These are phyloP conservation scores for Aspergillus ustus DNA, from an alignment of 2,329 filamentous ascomycete species.

Conservation along the genomic window DNA sequence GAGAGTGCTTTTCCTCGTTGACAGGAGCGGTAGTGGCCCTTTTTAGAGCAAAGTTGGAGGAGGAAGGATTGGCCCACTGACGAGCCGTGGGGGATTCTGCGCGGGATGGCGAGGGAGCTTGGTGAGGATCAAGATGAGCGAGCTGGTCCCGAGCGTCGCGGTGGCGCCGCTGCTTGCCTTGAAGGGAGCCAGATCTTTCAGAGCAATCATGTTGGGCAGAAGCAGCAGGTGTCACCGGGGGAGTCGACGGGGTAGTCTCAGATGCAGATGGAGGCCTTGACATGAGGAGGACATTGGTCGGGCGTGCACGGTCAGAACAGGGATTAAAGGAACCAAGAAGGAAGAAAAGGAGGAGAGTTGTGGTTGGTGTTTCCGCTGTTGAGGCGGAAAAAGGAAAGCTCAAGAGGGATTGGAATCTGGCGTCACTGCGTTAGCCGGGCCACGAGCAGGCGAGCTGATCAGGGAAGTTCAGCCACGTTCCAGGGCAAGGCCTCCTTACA, in stretches of 20 bases:
- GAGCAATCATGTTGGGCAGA: constrained; percentile 46
- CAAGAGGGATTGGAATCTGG: constrained; percentile 28
- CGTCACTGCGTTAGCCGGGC: constrained; percentile 28
- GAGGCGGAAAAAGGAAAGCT: constrained; percentile 20
- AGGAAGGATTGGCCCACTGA: constrained; percentile 38
- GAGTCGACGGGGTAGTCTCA: constrained; percentile 45
- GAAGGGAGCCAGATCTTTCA: constrained; percentile 28
- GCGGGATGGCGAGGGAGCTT: constrained; percentile 37
- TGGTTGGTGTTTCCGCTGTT: constrained; percentile 25
- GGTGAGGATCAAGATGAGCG: constrained; percentile 35
- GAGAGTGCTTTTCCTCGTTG: constrained; percentile 29
- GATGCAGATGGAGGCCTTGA: constrained; percentile 52
- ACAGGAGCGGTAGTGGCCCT: constrained; percentile 39
- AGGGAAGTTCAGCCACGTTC: constrained; percentile 34
- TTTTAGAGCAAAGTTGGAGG: constrained; percentile 39
- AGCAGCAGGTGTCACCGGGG: constrained; percentile 52
- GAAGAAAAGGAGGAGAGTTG: constrained; percentile 18
- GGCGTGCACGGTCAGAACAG: constrained; percentile 33
- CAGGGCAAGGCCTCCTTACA: constrained; percentile 35
- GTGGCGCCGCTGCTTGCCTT: constrained; percentile 43
- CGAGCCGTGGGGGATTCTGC: constrained; percentile 43
- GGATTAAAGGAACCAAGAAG: constrained; percentile 21
- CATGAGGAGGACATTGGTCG: constrained; percentile 58
- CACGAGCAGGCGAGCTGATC: constrained; percentile 22
- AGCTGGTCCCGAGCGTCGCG: constrained; percentile 36